Percentiles rank a stretch among this genome's conserved stretches.
These are phyloP conservation scores for Silene uniflora DNA, from an alignment of 148 eudicot genomes.

Conservation along the genomic window DNA sequence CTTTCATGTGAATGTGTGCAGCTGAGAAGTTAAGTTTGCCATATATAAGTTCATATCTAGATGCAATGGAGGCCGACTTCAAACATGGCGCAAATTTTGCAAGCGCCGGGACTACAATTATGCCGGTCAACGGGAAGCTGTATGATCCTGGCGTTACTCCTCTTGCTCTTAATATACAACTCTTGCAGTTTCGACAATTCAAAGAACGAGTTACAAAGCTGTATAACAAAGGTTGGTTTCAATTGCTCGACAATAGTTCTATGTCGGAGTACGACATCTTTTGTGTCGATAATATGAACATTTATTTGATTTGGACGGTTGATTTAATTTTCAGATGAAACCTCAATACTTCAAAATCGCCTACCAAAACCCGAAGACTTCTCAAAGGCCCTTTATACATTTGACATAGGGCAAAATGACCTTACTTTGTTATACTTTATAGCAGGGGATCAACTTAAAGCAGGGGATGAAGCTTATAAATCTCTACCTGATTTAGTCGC, in stretches of 20 bases:
- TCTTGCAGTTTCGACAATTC: slow-evolving; percentile 51
- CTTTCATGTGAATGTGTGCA: slow-evolving; percentile 12
- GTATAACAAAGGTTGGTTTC: neutral
- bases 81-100: slow-evolving; percentile 75
- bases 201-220: slow-evolving; percentile 30
- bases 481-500: slow-evolving; percentile 45
- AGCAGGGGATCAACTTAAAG: slow-evolving; percentile 43
- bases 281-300: no score
- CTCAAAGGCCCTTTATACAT: slow-evolving; percentile 53
- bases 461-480: slow-evolving; percentile 46
- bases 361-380: slow-evolving; percentile 46
- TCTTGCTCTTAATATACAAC: slow-evolving; percentile 54
- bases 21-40: slow-evolving; percentile 57
- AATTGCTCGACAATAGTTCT: neutral
- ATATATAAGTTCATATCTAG: slow-evolving; percentile 58
- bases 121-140: slow-evolving; percentile 48
- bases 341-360: slow-evolving; percentile 29
- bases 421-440: slow-evolving; percentile 37
- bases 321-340: slow-evolving; percentile 2
- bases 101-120: slow-evolving; percentile 52
- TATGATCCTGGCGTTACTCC: slow-evolving; percentile 55
- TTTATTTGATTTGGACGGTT: neutral
- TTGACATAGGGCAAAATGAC: slow-evolving; percentile 80
- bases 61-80: slow-evolving; percentile 63
- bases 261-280: no score